Evolutionary conservation across 495 filamentous ascomycete species (phyloP).

Genomic region (Opeltia flavorubescens): DNA sequence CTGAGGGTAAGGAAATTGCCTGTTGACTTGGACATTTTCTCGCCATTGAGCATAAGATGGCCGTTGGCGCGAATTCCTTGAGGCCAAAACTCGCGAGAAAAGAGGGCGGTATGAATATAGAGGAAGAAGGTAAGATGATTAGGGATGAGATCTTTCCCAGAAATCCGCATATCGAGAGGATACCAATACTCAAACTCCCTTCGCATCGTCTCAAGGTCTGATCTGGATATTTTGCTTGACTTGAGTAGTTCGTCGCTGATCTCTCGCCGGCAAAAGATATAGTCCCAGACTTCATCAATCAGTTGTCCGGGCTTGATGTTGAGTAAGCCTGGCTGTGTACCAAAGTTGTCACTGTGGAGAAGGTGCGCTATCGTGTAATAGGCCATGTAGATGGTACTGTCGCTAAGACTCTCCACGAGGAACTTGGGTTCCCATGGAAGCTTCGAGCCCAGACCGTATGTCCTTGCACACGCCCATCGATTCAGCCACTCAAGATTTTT

Average conservation of each 20-base stretch:
- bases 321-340: constrained; percentile 50
- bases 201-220: constrained; percentile 60
- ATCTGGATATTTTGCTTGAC: constrained; percentile 54
- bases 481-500: constrained; percentile 79
- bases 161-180: constrained; percentile 72
- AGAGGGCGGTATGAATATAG: constrained; percentile 87
- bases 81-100: constrained; percentile 77
- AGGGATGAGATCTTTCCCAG: constrained; percentile 75
- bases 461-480: constrained; percentile 88
- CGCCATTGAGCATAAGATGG: constrained; percentile 83
- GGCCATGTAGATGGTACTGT: constrained; percentile 89
- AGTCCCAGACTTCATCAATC: constrained; percentile 95
- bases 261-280: constrained; percentile 60
- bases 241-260: constrained; percentile 46
- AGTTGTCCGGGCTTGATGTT: constrained; percentile 71
- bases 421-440: constrained; percentile 90
- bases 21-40: constrained; percentile 93
- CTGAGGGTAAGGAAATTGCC: constrained; percentile 91
- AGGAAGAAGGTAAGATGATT: constrained; percentile 95
- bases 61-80: constrained; percentile 73
- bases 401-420: constrained; percentile 82
- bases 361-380: constrained; percentile 93
- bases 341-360: constrained; percentile 71
- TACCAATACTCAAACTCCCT: constrained; percentile 96
- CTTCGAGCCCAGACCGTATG: constrained; percentile 85